Percentiles rank a stretch among this genome's conserved stretches.
Conservation (phyloP, 2,329 filamentous ascomycete species). For the Dryadomyces sulphureus region DNA sequence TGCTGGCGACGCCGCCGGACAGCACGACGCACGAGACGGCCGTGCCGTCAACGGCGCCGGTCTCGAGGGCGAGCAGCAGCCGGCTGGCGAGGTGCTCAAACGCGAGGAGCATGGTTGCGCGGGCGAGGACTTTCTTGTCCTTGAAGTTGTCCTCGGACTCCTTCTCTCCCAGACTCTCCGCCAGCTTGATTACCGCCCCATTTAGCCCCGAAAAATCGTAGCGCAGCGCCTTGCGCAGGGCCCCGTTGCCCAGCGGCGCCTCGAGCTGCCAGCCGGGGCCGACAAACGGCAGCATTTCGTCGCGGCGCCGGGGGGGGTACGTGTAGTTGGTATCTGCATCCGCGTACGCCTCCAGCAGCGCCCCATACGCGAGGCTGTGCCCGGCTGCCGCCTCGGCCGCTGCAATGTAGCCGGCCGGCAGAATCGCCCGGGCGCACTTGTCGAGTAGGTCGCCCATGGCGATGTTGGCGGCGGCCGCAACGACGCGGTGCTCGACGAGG, state of each 20-base stretch:
- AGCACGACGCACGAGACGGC: constrained; percentile 45
- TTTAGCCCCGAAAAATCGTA: constrained; percentile 66
- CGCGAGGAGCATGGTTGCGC: constrained; percentile 59
- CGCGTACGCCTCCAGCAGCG: constrained; percentile 65
- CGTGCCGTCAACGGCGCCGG: constrained; percentile 8
- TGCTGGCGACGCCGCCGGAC: constrained; percentile 82
- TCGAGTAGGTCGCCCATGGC: constrained; percentile 86
- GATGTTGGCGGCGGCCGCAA: constrained; percentile 62
- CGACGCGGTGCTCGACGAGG: constrained; percentile 53
- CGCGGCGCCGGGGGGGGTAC: constrained; percentile 39
- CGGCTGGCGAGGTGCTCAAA: constrained; percentile 80
- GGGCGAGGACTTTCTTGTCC: constrained; percentile 41
- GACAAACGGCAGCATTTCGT: constrained; percentile 35
- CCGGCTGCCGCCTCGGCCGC: constrained; percentile 20
- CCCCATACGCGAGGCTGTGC: constrained; percentile 61
- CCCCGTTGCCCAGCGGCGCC: constrained; percentile 42
- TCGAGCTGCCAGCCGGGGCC: constrained; percentile 47
- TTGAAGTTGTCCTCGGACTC: not conserved
- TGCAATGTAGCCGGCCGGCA: constrained; percentile 46
- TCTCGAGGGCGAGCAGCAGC: constrained; percentile 50
- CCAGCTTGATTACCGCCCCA: constrained; percentile 26
- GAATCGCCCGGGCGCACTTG: constrained; percentile 63
- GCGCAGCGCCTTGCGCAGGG: constrained; percentile 34
- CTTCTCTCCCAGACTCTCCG: not conserved
- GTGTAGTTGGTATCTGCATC: constrained; percentile 31